Evolutionary conservation across 2,329 filamentous ascomycete species (phyloP), one percentile per base, ranked within the genome.

Genomic region (Penicillium hesseltinei): DNA sequence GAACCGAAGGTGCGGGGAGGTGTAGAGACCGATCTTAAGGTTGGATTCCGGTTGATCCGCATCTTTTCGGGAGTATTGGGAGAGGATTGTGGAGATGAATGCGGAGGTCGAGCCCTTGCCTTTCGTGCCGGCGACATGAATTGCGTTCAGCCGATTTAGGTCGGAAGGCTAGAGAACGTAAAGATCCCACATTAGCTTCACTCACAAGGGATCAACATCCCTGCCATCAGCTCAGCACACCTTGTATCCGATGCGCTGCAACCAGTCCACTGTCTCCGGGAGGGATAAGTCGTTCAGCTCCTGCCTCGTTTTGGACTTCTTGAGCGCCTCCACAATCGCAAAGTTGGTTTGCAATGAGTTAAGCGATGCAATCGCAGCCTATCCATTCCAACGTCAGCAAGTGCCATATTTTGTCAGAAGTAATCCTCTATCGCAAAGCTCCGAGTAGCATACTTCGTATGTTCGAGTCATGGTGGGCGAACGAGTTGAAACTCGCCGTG

Each of bases 81-180:
- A 77, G n/a, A 96, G 80, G 61, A 96, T 90, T 2, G 87, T 87
- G 15, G 91, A 91, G 21, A 91, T 84, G 72, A 92, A 93, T 10
- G 92, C 89, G 63, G 89, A 91, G 0, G 91, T 92, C 2, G 90
- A 94, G 40, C 92, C 92, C 74, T 97, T 97, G 59, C 93, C 93
- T 73, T 97, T 97, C 5, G 92, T 97, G 13, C 93, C 93, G 1
- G 93, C 90, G 45, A 97, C 86, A 71, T 97, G 93, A 59, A 97
- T 85, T 63, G 82, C 77, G 58, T 83, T 87, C 60, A 88, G 69
- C 10, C 70, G 75, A 61, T 86, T 78, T 64, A 88, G 81, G 58
- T 87, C 84, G 15, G 82, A 80, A 19, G 86, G 84, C 84, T 88
- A 67, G 29, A 27, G 7, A 17, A 23, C 8, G 21, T 11, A 33